A percentile compares a stretch with the other conserved stretches of the same genome.
These are phyloP conservation scores for Lichina pygmaea DNA, from an alignment of 495 filamentous ascomycete species.

Conservation along the genomic window DNA sequence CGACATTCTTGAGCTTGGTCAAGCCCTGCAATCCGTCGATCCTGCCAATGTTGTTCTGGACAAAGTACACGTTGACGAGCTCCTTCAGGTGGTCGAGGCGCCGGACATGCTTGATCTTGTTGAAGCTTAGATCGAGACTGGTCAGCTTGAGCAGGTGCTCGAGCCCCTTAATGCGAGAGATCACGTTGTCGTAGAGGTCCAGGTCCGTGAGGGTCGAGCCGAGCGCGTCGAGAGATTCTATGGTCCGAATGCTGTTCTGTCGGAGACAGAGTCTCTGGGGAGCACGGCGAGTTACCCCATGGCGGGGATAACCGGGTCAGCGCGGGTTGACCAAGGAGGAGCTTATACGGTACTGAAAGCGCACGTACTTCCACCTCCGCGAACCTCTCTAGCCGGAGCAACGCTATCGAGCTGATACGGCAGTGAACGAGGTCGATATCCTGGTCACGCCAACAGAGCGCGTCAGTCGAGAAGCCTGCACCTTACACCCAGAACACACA, in stretches of 20 bases:
- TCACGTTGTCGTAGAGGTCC: slow-evolving; percentile 95
- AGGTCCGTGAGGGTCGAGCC: slow-evolving; percentile 47
- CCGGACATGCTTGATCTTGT: slow-evolving; percentile 98
- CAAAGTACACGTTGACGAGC: slow-evolving; percentile 70
- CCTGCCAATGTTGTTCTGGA: slow-evolving; percentile 71
- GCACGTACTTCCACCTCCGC: slow-evolving; percentile 31
- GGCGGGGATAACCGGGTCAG: neutral
- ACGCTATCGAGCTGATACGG: slow-evolving; percentile 52
- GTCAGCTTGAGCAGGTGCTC: slow-evolving; percentile 49
- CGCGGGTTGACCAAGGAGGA: neutral
- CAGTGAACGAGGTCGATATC: slow-evolving; percentile 81
- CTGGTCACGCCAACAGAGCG: slow-evolving; percentile 11
- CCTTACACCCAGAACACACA: neutral
- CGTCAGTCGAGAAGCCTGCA: neutral
- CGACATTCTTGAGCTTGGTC: slow-evolving; percentile 47
- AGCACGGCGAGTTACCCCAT: neutral
- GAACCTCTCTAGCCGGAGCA: slow-evolving; percentile 62
- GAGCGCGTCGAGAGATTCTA: slow-evolving; percentile 40
- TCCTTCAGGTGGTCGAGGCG: slow-evolving; percentile 52
- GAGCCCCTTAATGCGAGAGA: slow-evolving; percentile 62
- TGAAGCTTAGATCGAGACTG: slow-evolving; percentile 80
- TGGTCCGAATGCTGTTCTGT: slow-evolving; percentile 66
- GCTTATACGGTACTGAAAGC: neutral
- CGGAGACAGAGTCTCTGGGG: slow-evolving; percentile 64
- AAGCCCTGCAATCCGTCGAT: slow-evolving; percentile 72